Conservation (phyloP, 2,329 filamentous ascomycete species). For the Cercospora berteroae region DNA sequence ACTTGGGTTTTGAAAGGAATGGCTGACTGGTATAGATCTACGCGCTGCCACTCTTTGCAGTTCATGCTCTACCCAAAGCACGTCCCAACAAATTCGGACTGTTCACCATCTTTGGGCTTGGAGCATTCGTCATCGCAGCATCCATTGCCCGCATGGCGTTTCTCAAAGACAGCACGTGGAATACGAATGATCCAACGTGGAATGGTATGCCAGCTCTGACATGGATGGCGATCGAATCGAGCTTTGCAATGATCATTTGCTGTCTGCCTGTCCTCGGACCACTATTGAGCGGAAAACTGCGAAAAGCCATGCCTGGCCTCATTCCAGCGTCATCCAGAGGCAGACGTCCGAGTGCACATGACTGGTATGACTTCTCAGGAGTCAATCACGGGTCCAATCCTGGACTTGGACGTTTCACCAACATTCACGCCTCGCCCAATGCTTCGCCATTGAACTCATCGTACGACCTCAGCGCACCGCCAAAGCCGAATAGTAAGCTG, state of each 20-base stretch:
- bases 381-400: conserved; percentile 5
- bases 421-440: conserved; percentile 12
- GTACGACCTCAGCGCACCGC: not conserved
- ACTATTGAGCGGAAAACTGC: conserved; percentile 10
- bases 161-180: conserved; percentile 23
- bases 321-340: not conserved
- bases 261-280: conserved; percentile 29
- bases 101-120: conserved; percentile 28
- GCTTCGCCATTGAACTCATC: conserved; percentile 5
- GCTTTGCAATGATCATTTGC: conserved; percentile 30
- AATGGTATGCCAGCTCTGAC: conserved; percentile 26
- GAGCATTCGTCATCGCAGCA: conserved; percentile 31
- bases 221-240: conserved; percentile 33
- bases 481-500: not conserved
- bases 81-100: conserved; percentile 26
- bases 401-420: conserved; percentile 10
- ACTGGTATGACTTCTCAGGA: conserved; percentile 3
- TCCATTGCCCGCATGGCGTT: conserved; percentile 31
- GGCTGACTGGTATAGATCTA: conserved; percentile 25
- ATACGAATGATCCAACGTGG: conserved; percentile 29
- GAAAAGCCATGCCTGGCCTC: conserved; percentile 2
- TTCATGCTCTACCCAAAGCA: conserved; percentile 29
- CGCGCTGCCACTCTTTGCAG: conserved; percentile 32
- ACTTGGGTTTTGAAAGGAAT: too few species aligned
- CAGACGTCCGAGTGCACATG: not conserved